Evolutionary conservation across 257 asterid genomes (phyloP), one percentile per base, ranked within the genome.

Genomic region (Thymus mandschuricus): DNA sequence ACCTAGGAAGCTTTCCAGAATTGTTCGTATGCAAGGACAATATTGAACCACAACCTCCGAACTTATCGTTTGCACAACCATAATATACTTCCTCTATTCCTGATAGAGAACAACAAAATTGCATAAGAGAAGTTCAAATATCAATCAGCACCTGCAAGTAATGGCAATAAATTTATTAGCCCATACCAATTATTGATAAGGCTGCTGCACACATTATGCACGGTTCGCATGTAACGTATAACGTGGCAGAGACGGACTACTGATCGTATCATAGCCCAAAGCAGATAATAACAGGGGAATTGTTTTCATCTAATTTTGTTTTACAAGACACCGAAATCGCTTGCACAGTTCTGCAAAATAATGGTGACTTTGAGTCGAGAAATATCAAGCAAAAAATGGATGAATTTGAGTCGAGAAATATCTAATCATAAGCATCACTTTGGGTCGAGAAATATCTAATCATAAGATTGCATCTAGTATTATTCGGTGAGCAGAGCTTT

Each of bases 161-260:
- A 44, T 50, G 44, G 45, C 71, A 64, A 66, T 41, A 46, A 52
- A 74, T 31, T 30, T 67, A 43, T 69, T 33, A 58, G 28, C 56
- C 51, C 81, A 65, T 83, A 85, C 98, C 97, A 70, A 86, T 86
- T 51, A 86, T 82, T 15, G 99, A 89, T 61, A 91, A 79, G 55
- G 95, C 96, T 27, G 95, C 83, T 54, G 98, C 98, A 62, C 99
- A 95, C 98, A 88, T 95, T 85, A 95, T 89, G 72, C 97, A 95
- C 11, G 98, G 99, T 80, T 94, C 99, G 64, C 98, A 92, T 31
- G 98, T 94, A 60, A 91, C 98, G 70, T 89, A 91, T 43, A 94
- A 91, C 15, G 64, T 15, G 28, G 38, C 56, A 33, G 41, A 38
- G 41, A 38, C 41, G 0, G 41, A 38, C 41, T 54, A 54, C 34